Conservation (phyloP, 768 basidiomycete species). For the Paxillus involutus region DNA sequence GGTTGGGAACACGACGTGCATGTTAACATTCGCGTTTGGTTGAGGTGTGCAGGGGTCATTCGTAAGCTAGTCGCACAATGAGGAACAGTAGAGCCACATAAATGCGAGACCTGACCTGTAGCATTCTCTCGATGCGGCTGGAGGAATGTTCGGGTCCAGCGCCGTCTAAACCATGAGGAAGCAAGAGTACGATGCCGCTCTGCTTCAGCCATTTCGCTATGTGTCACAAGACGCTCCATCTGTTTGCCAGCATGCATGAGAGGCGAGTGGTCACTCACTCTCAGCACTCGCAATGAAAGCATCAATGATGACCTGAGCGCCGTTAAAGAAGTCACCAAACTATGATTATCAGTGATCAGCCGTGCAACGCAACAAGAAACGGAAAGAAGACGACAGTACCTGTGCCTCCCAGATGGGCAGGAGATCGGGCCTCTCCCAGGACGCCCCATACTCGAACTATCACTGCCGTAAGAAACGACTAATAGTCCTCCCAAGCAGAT, state of each 20-base stretch:
- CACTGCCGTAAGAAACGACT: slow-evolving; percentile 1
- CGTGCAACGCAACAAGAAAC: neutral
- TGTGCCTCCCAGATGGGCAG: slow-evolving; percentile 94
- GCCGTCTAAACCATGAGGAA: slow-evolving; percentile 90
- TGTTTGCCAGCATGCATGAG: neutral
- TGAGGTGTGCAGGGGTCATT: slow-evolving; percentile 57
- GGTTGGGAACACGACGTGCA: slow-evolving; percentile 83
- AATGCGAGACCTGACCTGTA: slow-evolving; percentile 58
- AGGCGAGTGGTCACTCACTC: slow-evolving; percentile 45
- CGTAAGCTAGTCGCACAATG: slow-evolving; percentile 53
- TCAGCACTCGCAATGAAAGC: slow-evolving; percentile 85
- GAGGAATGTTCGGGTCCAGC: slow-evolving; percentile 95
- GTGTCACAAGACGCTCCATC: no score
- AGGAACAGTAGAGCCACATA: neutral
- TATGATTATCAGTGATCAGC: slow-evolving; percentile 23
- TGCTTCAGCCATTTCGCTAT: slow-evolving; percentile 92
- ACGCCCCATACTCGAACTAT: slow-evolving; percentile 88
- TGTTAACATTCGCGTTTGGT: slow-evolving; percentile 59
- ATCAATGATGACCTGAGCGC: slow-evolving; percentile 85
- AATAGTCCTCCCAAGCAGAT: slow-evolving; percentile 1
- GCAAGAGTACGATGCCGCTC: slow-evolving; percentile 80
- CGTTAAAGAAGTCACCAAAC: slow-evolving; percentile 95
- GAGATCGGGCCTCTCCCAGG: slow-evolving; percentile 82
- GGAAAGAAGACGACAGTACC: slow-evolving; percentile 33
- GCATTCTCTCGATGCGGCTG: slow-evolving; percentile 81